These are phyloP conservation scores for Vaccinium myrtillus DNA, from an alignment of 148 eudicot genomes.

Conservation along the genomic window DNA sequence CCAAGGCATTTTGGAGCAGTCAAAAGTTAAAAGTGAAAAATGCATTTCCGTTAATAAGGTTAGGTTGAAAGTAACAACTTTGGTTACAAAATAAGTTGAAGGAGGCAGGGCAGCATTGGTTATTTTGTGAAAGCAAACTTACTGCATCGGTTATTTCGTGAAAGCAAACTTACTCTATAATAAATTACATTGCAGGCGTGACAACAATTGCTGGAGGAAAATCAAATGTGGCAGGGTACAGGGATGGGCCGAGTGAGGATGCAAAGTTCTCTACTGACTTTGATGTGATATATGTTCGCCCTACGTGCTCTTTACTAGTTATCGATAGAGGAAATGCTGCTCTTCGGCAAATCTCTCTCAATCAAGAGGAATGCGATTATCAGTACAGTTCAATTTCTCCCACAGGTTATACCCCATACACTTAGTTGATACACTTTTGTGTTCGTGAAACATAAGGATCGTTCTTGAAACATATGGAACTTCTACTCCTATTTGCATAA, in stretches of 20 bases:
- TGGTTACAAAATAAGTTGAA: neutral
- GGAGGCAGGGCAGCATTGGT: neutral
- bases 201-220: slow-evolving; percentile 99
- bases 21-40: neutral
- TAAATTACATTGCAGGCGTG: slow-evolving; percentile 55
- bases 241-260: slow-evolving; percentile 96
- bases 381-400: slow-evolving; percentile 59
- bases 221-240: slow-evolving; percentile 88
- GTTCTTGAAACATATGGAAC: neutral
- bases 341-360: slow-evolving; percentile 80
- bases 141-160: too few relatives aligned
- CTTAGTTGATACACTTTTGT: slow-evolving; percentile 5
- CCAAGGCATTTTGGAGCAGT: neutral
- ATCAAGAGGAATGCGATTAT: slow-evolving; percentile 76
- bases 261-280: slow-evolving; percentile 90
- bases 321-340: slow-evolving; percentile 97
- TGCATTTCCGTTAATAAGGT: neutral
- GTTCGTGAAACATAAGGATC: slow-evolving; percentile 8
- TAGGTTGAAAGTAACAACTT: neutral
- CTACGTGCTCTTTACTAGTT: slow-evolving; percentile 87
- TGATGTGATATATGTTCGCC: slow-evolving; percentile 82
- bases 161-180: neutral
- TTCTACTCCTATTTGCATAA: neutral
- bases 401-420: slow-evolving; percentile 47
- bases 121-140: slow-evolving; percentile 2